Conservation (phyloP, 176 grass and related monocot genomes). For the Areca catechu region DNA sequence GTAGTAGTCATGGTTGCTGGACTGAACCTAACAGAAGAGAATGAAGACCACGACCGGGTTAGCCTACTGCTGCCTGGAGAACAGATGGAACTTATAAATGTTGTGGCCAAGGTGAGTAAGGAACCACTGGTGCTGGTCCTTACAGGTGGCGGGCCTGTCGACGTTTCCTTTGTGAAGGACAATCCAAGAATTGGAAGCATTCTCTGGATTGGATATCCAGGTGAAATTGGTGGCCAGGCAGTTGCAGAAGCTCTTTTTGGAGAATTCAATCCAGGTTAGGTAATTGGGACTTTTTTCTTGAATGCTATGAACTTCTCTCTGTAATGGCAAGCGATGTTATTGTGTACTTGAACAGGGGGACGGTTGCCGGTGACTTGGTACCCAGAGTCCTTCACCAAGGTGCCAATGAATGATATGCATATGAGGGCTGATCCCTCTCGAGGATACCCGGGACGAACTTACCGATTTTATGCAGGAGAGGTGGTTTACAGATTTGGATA, state of each 20-base stretch:
- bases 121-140: slow-evolving; percentile 65
- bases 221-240: slow-evolving; percentile 74
- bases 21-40: slow-evolving; percentile 75
- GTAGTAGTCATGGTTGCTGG: slow-evolving; percentile 61
- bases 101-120: slow-evolving; percentile 34
- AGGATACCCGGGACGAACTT: slow-evolving; percentile 77
- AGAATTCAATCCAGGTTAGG: slow-evolving; percentile 73
- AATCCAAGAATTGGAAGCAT: slow-evolving; percentile 48
- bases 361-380: slow-evolving; percentile 77
- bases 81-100: slow-evolving; percentile 60
- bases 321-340: too few species aligned
- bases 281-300: slow-evolving; percentile 10
- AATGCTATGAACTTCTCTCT: background rate
- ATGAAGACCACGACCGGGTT: slow-evolving; percentile 66
- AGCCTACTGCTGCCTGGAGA: slow-evolving; percentile 84
- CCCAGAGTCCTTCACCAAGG: slow-evolving; percentile 59
- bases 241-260: slow-evolving; percentile 80
- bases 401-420: slow-evolving; percentile 88
- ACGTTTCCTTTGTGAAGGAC: slow-evolving; percentile 70
- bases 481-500: slow-evolving; percentile 70
- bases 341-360: slow-evolving; percentile 34
- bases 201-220: slow-evolving; percentile 88
- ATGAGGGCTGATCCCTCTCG: slow-evolving; percentile 64
- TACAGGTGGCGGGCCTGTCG: slow-evolving; percentile 69
- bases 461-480: slow-evolving; percentile 80